Base-by-base conservation (phyloP, 345 rosid species). In the Boechera divaricarpa region DNA sequence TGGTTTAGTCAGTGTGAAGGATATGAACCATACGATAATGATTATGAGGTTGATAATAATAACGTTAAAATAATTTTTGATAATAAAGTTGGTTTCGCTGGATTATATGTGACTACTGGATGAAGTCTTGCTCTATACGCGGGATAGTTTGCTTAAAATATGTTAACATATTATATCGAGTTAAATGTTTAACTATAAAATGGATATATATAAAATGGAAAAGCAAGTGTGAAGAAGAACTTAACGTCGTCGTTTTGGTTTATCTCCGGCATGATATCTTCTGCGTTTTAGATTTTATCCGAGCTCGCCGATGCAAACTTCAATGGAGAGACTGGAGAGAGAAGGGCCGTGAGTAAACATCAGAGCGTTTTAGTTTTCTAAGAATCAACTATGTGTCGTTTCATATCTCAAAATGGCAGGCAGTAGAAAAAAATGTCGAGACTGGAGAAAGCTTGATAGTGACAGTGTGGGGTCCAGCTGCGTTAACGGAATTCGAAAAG, bases 381-480 rank as follows among this genome's bases (percentile, higher is more conserved):
- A 15, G 5, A 15, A 21, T 26, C 56, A 5, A 72, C 51, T 59
- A 59, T 77, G 42, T 28, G 69, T 2, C 41, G 69, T 59, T 67
- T 10, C 0, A 2, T 4, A 26, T 63, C 9, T 1, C 5, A 49
- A 64, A 77, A 57, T 10, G 76, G 73, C 11, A 72, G 8, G 76
- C 67, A 63, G 66, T 69, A 15, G n/a, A 11, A 29, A 53, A 4
- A 48, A 75, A 45, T 0, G n/a, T 76, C 21, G 63, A 18, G 76
- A 24, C 42, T 18, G 65, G 44, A 62, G 71, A n/a, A 66, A n/a
- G 71, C 4, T 31, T 77, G 75, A 69, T 21, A 69, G 70, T 53
- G 75, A 77, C 76, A 77, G 53, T 61, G 36, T 61, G 75, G 80
- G 75, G 64, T 16, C 80, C 70, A 53, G 10, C 57, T 53, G 1